Evolutionary conservation across 768 basidiomycete species (phyloP), one percentile per base, ranked within the genome.

Genomic region (Suillus brevipes): DNA sequence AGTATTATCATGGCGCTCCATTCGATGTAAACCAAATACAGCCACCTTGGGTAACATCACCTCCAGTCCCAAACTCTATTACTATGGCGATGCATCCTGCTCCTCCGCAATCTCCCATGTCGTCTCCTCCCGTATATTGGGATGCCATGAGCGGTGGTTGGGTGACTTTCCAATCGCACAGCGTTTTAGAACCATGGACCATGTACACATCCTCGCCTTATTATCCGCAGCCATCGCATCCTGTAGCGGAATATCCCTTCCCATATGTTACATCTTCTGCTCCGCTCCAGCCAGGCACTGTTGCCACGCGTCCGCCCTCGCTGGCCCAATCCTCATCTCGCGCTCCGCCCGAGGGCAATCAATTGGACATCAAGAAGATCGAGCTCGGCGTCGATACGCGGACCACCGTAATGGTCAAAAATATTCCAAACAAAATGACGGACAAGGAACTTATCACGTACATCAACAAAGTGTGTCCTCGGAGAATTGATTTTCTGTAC

Each of bases 401-500:
- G 38, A 92, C 92, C 40, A 94, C 93, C 36, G 88, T 94, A 57
- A 94, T 93, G 91, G 87, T 92, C 67, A 94, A 95, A 78, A 96
- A 96, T 71, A 92, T 96, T 53, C 94, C 94, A 3, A 96, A 95
- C 78, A 94, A 95, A 76, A 92, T 93, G 90, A 89, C 82, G 66
- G 90, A 92, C 76, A 83, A 80, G 71, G 90, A 93, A 67, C 73
- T 93, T 70, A 80, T 88, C 65, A 76, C 77, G 45, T 94, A 86
- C 70, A 92, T 92, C 66, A 83, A 78, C 60, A 83, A 85, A 66
- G 91, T 92, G 31, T 91, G 89, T 73, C 85, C 87, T n/a, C 81
- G 90, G 49, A 82, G 82, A 63, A 90, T 92, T 66, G 94, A 95
- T 77, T 95, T 95, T 74, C 80, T 96, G 68, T 96, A 96, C 79